These are phyloP conservation scores for Phytopythium aichiense DNA, from an alignment of 352 stramenopile species.

Conservation along the genomic window DNA sequence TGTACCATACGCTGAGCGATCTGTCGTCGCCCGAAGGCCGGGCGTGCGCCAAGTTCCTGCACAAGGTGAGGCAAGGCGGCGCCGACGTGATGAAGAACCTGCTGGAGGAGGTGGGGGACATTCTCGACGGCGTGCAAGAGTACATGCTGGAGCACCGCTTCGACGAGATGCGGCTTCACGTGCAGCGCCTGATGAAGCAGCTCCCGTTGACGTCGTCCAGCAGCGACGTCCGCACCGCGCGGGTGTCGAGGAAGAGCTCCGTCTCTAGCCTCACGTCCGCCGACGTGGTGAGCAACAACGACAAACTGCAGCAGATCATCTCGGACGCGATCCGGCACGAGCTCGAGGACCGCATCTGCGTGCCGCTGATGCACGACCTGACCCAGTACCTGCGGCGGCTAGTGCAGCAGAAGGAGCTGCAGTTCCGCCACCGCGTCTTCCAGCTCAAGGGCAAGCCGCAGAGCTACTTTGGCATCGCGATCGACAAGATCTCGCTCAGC, in stretches of 20 bases:
- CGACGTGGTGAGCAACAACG: slow-evolving; percentile 61
- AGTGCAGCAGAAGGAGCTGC: slow-evolving; percentile 67
- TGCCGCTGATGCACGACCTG: slow-evolving; percentile 65
- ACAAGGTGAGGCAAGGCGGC: slow-evolving; percentile 45
- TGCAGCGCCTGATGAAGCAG: slow-evolving; percentile 59
- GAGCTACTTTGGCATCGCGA: slow-evolving; percentile 76
- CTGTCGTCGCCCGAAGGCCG: slow-evolving; percentile 74
- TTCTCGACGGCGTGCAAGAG: slow-evolving; percentile 79
- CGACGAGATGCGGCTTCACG: slow-evolving; percentile 66
- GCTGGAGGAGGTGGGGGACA: slow-evolving; percentile 69
- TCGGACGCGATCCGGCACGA: slow-evolving; percentile 83
- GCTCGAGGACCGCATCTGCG: slow-evolving; percentile 76
- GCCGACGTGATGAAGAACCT: slow-evolving; percentile 47
- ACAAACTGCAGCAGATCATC: slow-evolving; percentile 70
- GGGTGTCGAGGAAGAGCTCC: slow-evolving; percentile 45
- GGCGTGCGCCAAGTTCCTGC: slow-evolving; percentile 68
- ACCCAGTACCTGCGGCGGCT: slow-evolving; percentile 36
- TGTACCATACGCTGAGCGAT: slow-evolving; percentile 81
- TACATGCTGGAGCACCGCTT: slow-evolving; percentile 86
- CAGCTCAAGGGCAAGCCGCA: slow-evolving; percentile 69
- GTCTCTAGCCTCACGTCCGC: slow-evolving; percentile 60
- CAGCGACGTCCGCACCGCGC: slow-evolving; percentile 2
- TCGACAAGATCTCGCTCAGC: slow-evolving; percentile 74
- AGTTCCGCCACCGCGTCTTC: slow-evolving; percentile 64
- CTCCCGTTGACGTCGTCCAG: slow-evolving; percentile 15